Percentiles rank a stretch among this genome's conserved stretches.
phyloP scores from a whole-genome alignment of 164 flowering plant genomes.

The Stephania japonica region DNA sequence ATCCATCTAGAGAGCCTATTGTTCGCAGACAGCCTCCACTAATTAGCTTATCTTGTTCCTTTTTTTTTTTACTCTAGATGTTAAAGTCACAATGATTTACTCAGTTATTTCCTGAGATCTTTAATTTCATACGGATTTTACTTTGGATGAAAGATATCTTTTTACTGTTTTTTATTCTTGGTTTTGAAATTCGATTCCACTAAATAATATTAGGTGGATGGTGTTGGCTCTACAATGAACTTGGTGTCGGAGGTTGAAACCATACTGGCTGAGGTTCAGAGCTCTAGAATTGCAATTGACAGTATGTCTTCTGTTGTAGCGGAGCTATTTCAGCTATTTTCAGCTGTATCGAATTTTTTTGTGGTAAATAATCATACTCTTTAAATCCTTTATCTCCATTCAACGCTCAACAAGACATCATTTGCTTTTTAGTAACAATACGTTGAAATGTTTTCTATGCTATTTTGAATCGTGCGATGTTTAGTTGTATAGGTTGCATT shows the following conservation, averaged over 20 bases:
- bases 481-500: background rate
- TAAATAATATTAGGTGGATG: constrained; percentile 32
- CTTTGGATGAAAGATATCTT: background rate
- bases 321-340: constrained; percentile 45
- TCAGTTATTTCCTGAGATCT: background rate
- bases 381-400: background rate
- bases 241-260: constrained; percentile 44
- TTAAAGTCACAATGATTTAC: background rate
- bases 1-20: constrained; percentile 47
- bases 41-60: background rate
- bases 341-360: constrained; percentile 26
- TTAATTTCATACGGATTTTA: background rate
- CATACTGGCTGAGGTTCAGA: constrained; percentile 43
- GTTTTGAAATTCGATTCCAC: constrained; percentile 5
- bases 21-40: constrained; percentile 34
- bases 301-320: constrained; percentile 36
- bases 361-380: constrained; percentile 33
- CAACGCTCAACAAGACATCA: too few relatives aligned
- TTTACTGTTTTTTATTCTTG: background rate
- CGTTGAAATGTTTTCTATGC: background rate
- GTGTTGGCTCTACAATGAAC: constrained; percentile 23
- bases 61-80: background rate
- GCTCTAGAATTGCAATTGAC: constrained; percentile 28
- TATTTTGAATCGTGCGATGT: background rate
- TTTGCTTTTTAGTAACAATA: background rate